These are phyloP conservation scores for Leishmania major DNA, from an alignment of 208 protist species.

Conservation along the genomic window DNA sequence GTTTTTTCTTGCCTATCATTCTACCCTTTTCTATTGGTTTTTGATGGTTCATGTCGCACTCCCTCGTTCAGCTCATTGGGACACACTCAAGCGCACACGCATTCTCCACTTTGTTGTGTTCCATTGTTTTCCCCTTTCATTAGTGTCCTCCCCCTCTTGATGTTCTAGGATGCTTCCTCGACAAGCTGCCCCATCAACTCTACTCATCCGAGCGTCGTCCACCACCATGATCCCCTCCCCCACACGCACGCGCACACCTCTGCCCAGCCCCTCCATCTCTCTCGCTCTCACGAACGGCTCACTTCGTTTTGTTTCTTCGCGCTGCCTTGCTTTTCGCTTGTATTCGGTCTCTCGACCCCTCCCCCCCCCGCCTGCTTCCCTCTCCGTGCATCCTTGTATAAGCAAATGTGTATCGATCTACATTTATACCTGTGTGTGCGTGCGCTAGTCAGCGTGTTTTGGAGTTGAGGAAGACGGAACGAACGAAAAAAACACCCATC, in stretches of 20 bases:
- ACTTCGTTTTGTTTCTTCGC: background rate
- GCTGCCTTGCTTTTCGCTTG: too few relatives aligned
- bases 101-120: background rate
- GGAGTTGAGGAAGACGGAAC: too few relatives aligned
- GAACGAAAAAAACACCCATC: background rate
- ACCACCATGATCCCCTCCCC: background rate
- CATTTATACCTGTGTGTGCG: background rate
- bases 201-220: background rate
- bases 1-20: background rate
- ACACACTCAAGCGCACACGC: background rate
- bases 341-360: background rate
- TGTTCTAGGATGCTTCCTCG: background rate
- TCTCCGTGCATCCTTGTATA: background rate
- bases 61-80: background rate
- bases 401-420: too few relatives aligned
- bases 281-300: background rate
- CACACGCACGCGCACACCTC: background rate
- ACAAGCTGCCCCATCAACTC: background rate
- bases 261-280: background rate
- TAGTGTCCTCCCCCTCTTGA: background rate
- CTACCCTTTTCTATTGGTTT: background rate
- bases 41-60: too few relatives aligned
- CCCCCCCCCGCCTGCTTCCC: background rate
- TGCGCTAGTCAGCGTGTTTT: too few relatives aligned
- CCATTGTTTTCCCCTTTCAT: constrained; percentile 2